Conservation (phyloP, 768 basidiomycete species). For the Infundibulicybe gibba region DNA sequence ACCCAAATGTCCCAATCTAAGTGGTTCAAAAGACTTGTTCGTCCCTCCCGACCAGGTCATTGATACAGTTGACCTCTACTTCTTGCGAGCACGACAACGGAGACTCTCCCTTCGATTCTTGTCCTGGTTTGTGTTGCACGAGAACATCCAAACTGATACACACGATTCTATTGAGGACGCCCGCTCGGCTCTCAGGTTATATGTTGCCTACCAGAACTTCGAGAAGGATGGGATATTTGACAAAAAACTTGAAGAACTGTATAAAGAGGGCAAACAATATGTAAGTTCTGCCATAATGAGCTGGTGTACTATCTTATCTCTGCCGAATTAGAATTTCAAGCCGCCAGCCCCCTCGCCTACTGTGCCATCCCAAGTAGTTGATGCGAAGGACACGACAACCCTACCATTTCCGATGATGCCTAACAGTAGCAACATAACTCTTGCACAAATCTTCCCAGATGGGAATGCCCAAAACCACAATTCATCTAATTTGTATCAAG, state of each 20-base stretch:
- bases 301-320: conserved; percentile 1
- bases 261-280: conserved; percentile 72
- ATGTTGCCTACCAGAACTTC: conserved; percentile 75
- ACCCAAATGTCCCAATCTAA: conserved; percentile 2
- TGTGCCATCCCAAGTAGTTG: not conserved
- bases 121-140: conserved; percentile 88
- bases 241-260: conserved; percentile 81
- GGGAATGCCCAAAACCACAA: not conserved
- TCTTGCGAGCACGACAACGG: conserved; percentile 73
- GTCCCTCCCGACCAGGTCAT: conserved; percentile 95
- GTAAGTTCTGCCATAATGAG: conserved; percentile 33
- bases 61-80: conserved; percentile 98
- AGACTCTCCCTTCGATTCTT: conserved; percentile 90
- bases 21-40: conserved; percentile 68
- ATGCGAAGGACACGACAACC: not conserved
- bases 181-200: conserved; percentile 78
- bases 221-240: conserved; percentile 79
- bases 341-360: not conserved
- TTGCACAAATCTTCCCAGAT: not conserved
- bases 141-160: conserved; percentile 89
- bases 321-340: not conserved
- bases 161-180: conserved; percentile 99
- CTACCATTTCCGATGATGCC: not conserved
- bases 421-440: not conserved
- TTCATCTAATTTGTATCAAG: not conserved